A percentile compares a stretch with the other conserved stretches of the same genome.
Conservation (phyloP, 257 asterid genomes). For the Linderniella brevidens region DNA sequence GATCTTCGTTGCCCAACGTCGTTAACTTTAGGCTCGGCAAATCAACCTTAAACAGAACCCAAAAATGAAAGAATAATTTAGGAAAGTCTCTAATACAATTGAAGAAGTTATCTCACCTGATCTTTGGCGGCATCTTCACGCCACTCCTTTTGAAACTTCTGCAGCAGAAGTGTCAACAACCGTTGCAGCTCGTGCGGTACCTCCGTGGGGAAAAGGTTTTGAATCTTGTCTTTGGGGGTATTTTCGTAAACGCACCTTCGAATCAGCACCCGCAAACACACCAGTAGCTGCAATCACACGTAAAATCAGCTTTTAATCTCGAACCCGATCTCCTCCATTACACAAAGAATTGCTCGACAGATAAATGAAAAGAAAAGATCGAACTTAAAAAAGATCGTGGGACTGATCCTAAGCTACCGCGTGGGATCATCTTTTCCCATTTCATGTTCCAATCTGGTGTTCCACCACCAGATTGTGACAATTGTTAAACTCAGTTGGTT, state of each 20-base stretch:
- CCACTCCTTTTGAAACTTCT: slow-evolving; percentile 67
- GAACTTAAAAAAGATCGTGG: no score
- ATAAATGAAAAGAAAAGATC: no score
- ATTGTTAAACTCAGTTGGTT: no score
- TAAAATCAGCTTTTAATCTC: neutral
- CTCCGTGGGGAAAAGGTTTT: slow-evolving; percentile 45
- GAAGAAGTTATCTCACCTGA: slow-evolving; percentile 22
- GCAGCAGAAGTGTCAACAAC: slow-evolving; percentile 47
- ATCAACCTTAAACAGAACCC: slow-evolving; percentile 14
- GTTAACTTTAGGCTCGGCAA: slow-evolving; percentile 25
- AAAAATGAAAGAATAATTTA: neutral
- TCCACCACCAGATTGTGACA: no score
- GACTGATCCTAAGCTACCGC: no score
- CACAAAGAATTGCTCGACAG: neutral
- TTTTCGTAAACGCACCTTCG: slow-evolving; percentile 42
- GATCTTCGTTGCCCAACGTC: slow-evolving; percentile 31
- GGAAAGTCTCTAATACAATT: neutral
- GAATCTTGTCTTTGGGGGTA: slow-evolving; percentile 38
- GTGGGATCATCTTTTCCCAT: no score
- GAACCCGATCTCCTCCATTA: neutral
- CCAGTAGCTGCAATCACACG: slow-evolving; percentile 52
- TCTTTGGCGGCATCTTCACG: slow-evolving; percentile 47
- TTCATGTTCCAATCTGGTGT: no score
- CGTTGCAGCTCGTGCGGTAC: slow-evolving; percentile 64
- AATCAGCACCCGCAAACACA: slow-evolving; percentile 55